Base-by-base conservation (phyloP, 257 asterid species). In the Linderniella brevidens region DNA sequence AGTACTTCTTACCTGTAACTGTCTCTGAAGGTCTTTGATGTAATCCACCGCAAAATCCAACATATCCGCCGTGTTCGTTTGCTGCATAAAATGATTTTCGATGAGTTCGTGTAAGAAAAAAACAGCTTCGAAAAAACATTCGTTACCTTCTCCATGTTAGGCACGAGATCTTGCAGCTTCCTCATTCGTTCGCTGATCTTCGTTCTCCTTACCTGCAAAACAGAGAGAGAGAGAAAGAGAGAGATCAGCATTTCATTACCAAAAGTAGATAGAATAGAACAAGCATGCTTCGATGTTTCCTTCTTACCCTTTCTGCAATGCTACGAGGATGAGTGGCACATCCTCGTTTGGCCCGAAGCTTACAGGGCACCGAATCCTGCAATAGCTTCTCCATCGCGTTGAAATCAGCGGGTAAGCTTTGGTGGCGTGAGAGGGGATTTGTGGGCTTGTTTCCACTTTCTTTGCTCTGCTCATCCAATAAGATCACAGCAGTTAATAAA, bases 281-380 rank as follows among this genome's bases (percentile, higher is more conserved):
- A n/a, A 8, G 17, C 12, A 14, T 4, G 17, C 15, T 9, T 42
- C 9, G 9, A 0, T 13, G 1, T 13, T 1, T 15, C 12, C 0
- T 42, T 15, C 17, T 12, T 58, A 81, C 96, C 83, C 96, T 82
- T 71, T 86, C 96, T 9, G 96, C 96, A 54, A 86, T 86, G 73
- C 96, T 86, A 9, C 96, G 65, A 5, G 96, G 96, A 41, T 86
- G 96, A 62, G 94, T 86, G 4, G 96, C 96, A 29, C 69, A 77
- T 0, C 96, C 96, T 55, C 96, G 56, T 64, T 86, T 86, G 0
- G 96, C 96, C 55, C 94, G 70, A 50, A 67, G 58, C 44, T 66
- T 79, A 53, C 92, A 82, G 0, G 87, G 86, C 17, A 76, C 84
- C 0, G 96, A 64, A 56, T 79, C 96, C 52, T 76, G 86, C 66